These are phyloP conservation scores for Melastoma candidum DNA, from an alignment of 441 rosid species.

Conservation along the genomic window DNA sequence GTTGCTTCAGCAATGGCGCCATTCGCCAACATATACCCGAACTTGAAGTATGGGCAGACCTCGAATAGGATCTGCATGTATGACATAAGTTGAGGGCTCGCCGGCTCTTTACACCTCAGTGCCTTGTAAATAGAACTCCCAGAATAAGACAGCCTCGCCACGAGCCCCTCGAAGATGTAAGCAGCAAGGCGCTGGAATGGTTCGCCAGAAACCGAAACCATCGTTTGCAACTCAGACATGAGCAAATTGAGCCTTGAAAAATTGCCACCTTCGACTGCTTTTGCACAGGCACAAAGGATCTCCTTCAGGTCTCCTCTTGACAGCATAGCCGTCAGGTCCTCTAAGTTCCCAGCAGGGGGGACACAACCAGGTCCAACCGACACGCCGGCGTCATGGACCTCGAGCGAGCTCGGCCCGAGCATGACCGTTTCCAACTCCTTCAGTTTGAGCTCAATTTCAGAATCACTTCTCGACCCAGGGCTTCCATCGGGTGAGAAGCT, in stretches of 20 bases:
- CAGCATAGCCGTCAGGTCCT: slow-evolving; percentile 39
- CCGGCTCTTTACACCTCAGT: slow-evolving; percentile 72
- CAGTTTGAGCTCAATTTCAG: slow-evolving; percentile 46
- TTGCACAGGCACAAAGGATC: slow-evolving; percentile 65
- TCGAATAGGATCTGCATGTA: slow-evolving; percentile 84
- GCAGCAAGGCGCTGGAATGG: slow-evolving; percentile 86
- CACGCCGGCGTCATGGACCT: slow-evolving; percentile 10
- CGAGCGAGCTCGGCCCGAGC: slow-evolving; percentile 45
- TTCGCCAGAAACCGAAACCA: slow-evolving; percentile 89
- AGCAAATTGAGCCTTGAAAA: slow-evolving; percentile 40
- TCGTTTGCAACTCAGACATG: slow-evolving; percentile 45
- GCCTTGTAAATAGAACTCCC: slow-evolving; percentile 81
- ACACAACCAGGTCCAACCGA: slow-evolving; percentile 4
- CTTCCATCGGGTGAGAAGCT: slow-evolving; percentile 51
- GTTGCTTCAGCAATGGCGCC: slow-evolving; percentile 93
- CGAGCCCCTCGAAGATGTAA: slow-evolving; percentile 81
- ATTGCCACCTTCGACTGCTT: slow-evolving; percentile 52
- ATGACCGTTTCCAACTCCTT: slow-evolving; percentile 65
- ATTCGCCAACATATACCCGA: slow-evolving; percentile 84
- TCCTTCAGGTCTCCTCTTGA: slow-evolving; percentile 66
- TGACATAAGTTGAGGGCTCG: slow-evolving; percentile 60
- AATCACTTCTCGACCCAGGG: slow-evolving; percentile 33
- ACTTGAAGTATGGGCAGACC: slow-evolving; percentile 89
- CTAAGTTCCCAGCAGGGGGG: slow-evolving; percentile 32
- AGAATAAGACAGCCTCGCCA: slow-evolving; percentile 66